These are phyloP conservation scores for Saitozyma podzolica DNA, from an alignment of 768 basidiomycete species.

Conservation along the genomic window DNA sequence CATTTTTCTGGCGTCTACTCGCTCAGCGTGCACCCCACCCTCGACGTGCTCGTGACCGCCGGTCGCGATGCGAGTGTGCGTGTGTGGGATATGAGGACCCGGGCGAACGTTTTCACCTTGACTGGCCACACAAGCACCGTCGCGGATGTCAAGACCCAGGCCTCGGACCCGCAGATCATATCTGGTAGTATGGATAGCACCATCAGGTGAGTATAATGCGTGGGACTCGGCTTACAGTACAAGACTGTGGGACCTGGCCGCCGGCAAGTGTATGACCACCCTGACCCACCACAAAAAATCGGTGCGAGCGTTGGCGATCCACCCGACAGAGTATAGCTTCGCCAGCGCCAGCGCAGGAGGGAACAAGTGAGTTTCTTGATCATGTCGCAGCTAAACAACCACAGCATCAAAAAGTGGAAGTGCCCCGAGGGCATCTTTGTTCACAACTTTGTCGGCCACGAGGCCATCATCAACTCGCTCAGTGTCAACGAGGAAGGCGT, in stretches of 20 bases:
- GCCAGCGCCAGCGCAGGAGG: slow-evolving; percentile 96
- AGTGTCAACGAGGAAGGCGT: slow-evolving; percentile 94
- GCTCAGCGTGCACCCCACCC: slow-evolving; percentile 85
- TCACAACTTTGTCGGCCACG: slow-evolving; percentile 93
- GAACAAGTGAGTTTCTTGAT: slow-evolving; percentile 63
- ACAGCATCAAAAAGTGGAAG: slow-evolving; percentile 95
- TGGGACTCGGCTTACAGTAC: slow-evolving; percentile 4
- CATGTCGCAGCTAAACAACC: slow-evolving; percentile 15
- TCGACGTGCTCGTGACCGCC: slow-evolving; percentile 90
- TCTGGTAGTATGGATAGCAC: slow-evolving; percentile 99
- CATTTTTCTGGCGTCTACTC: slow-evolving; percentile 98
- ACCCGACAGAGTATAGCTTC: slow-evolving; percentile 95
- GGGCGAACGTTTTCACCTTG: slow-evolving; percentile 90
- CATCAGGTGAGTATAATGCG: slow-evolving; percentile 63
- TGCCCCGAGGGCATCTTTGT: slow-evolving; percentile 95
- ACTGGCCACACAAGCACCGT: slow-evolving; percentile 93
- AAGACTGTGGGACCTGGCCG: slow-evolving; percentile 95
- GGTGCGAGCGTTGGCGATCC: slow-evolving; percentile 87
- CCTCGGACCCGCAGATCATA: slow-evolving; percentile 96
- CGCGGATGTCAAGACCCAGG: slow-evolving; percentile 93
- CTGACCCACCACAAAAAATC: slow-evolving; percentile 99
- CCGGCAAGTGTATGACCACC: slow-evolving; percentile 93
- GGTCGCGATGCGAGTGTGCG: slow-evolving; percentile 95
- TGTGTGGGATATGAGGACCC: slow-evolving; percentile 99
- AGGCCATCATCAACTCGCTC: slow-evolving; percentile 95